These are phyloP conservation scores for Daldinia vernicosa DNA, from an alignment of 495 filamentous ascomycete species.

Conservation along the genomic window DNA sequence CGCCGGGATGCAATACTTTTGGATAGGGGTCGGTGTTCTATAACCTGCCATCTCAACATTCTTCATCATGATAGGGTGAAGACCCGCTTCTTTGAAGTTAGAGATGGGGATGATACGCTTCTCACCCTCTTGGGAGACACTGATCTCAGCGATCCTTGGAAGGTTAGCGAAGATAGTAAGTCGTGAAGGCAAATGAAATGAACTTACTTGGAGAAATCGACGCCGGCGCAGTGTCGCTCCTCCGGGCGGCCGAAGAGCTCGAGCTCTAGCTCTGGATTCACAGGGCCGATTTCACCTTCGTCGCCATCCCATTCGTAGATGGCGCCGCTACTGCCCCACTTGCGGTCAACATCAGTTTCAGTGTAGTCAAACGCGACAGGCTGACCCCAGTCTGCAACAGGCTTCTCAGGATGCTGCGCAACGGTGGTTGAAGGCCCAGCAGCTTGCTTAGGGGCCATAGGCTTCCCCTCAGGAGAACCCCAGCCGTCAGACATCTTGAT, in stretches of 20 bases:
- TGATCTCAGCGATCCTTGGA: conserved; percentile 63
- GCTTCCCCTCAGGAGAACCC: conserved; percentile 47
- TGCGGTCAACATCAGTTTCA: conserved; percentile 45
- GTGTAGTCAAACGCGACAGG: conserved; percentile 64
- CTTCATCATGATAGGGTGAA: conserved; percentile 83
- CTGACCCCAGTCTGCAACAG: conserved; percentile 60
- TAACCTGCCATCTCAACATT: conserved; percentile 77
- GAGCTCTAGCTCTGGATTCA: conserved; percentile 70
- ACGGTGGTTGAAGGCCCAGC: conserved; percentile 32
- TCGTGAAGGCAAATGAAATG: background rate
- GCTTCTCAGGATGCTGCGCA: conserved; percentile 28
- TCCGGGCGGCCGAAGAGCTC: conserved; percentile 70
- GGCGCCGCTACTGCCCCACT: conserved; percentile 59
- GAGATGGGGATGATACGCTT: conserved; percentile 62
- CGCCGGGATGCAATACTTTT: conserved; percentile 82
- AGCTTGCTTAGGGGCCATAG: conserved; percentile 43
- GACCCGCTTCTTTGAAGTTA: conserved; percentile 76
- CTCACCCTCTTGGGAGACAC: conserved; percentile 67
- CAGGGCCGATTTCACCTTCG: conserved; percentile 83
- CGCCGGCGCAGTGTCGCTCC: conserved; percentile 48
- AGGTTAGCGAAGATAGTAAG: background rate
- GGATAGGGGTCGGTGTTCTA: conserved; percentile 80
- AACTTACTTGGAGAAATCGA: conserved; percentile 61
- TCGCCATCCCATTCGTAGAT: conserved; percentile 89
- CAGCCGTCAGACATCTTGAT: conserved; percentile 50